Percentiles rank a stretch among this genome's conserved stretches.
Evolutionary conservation across 2,329 filamentous ascomycete species (phyloP).

Genomic region (Penicillium sp.): DNA sequence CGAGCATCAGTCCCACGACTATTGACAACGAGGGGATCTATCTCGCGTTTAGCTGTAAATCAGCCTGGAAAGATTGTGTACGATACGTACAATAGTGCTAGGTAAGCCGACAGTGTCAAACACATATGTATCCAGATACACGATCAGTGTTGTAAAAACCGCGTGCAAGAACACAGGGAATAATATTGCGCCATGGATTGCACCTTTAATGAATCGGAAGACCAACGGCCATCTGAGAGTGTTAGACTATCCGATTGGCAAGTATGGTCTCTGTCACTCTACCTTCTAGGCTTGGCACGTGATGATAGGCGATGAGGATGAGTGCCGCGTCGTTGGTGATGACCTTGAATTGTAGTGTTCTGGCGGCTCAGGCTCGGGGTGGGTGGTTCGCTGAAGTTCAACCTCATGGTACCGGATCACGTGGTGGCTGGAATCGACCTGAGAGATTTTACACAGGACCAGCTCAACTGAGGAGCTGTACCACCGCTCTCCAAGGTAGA

Average conservation of each 20-base stretch:
- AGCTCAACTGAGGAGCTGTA: background rate
- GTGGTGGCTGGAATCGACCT: background rate
- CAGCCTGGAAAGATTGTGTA: background rate
- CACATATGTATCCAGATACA: constrained; percentile 58
- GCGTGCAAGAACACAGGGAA: constrained; percentile 60
- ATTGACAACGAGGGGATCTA: constrained; percentile 64
- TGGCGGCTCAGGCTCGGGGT: constrained; percentile 35
- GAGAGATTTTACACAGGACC: background rate
- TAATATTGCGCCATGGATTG: constrained; percentile 61
- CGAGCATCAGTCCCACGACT: constrained; percentile 67
- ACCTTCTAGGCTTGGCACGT: constrained; percentile 36
- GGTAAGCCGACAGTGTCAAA: constrained; percentile 57
- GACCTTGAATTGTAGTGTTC: constrained; percentile 25
- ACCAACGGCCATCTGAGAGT: constrained; percentile 61
- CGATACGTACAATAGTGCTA: constrained; percentile 53
- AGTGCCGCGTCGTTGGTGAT: constrained; percentile 19
- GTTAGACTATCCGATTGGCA: constrained; percentile 1
- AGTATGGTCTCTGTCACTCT: background rate
- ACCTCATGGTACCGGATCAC: constrained; percentile 21
- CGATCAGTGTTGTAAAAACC: constrained; percentile 59
- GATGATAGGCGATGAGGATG: constrained; percentile 36
- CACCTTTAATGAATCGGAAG: constrained; percentile 64
- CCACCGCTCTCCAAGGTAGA: background rate
- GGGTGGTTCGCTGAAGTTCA: constrained; percentile 32
- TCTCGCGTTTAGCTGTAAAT: constrained; percentile 1